A percentile compares a stretch with the other conserved stretches of the same genome.
These are phyloP conservation scores for Waltergamsia citrina DNA, from an alignment of 2,329 filamentous ascomycete genomes.

Conservation along the genomic window DNA sequence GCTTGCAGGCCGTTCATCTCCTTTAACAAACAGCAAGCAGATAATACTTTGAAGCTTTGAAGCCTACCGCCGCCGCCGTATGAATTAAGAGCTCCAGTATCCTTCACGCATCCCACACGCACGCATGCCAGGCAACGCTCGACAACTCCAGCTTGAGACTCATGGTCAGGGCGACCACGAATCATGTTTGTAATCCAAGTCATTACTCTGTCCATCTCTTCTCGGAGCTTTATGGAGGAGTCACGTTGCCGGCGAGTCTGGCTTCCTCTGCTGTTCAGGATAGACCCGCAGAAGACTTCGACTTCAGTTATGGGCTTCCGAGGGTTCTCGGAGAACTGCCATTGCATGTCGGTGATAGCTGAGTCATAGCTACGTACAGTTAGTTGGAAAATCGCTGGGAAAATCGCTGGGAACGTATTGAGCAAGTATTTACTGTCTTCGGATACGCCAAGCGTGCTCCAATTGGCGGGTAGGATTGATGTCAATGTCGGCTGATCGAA, in stretches of 20 bases:
- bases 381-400: background rate
- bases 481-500: slow-evolving; percentile 11
- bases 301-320: slow-evolving; percentile 33
- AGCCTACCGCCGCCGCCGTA: slow-evolving; percentile 12
- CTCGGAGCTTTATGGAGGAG: slow-evolving; percentile 38
- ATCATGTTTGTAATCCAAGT: slow-evolving; percentile 28
- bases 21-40: slow-evolving; percentile 22
- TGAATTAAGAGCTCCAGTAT: background rate
- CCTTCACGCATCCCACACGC: slow-evolving; percentile 13
- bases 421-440: too few species aligned
- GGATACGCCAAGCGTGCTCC: background rate
- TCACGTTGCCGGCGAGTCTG: slow-evolving; percentile 43
- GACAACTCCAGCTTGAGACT: slow-evolving; percentile 16
- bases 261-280: slow-evolving; percentile 38
- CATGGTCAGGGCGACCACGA: slow-evolving; percentile 5
- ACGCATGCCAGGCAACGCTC: slow-evolving; percentile 25
- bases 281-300: slow-evolving; percentile 46
- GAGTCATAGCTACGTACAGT: slow-evolving; percentile 33
- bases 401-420: too few species aligned
- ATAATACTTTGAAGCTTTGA: slow-evolving; percentile 26
- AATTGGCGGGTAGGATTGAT: background rate
- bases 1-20: slow-evolving; percentile 13
- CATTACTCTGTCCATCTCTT: slow-evolving; percentile 38
- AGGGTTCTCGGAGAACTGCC: slow-evolving; percentile 34
- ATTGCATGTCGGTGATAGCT: slow-evolving; percentile 27